Conservation (phyloP, 768 basidiomycete genomes). For the Grammothele lineata region DNA sequence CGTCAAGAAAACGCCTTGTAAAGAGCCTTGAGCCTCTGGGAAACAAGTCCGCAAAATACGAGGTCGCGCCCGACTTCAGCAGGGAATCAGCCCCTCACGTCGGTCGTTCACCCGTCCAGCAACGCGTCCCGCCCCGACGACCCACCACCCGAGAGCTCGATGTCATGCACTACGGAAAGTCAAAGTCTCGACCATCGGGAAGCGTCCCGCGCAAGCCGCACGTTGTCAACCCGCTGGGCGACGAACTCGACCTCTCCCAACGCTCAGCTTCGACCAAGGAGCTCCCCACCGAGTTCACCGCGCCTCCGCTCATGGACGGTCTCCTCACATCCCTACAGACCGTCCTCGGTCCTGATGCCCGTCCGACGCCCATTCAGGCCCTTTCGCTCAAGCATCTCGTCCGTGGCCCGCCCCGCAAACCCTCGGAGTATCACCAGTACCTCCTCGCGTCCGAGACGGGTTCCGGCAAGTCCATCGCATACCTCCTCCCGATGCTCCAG, state of each 20-base stretch:
- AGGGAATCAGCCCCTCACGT: constrained; percentile 19
- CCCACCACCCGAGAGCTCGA: neutral
- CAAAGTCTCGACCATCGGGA: neutral
- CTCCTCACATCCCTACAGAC: constrained; percentile 55
- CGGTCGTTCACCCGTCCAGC: neutral
- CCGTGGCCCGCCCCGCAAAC: constrained; percentile 22
- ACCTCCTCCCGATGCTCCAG: constrained; percentile 81
- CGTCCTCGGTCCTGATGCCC: constrained; percentile 49
- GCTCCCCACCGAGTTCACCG: constrained; percentile 46
- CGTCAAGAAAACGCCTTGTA: constrained; percentile 22
- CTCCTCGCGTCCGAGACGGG: constrained; percentile 88
- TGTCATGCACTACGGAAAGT: neutral
- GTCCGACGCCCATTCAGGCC: constrained; percentile 77
- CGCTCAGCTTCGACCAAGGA: constrained; percentile 18
- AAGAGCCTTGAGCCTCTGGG: constrained; percentile 13
- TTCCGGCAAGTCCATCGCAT: constrained; percentile 89
- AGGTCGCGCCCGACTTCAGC: too few relatives aligned
- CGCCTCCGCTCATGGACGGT: constrained; percentile 67
- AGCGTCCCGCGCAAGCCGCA: constrained; percentile 3
- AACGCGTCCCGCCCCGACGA: neutral
- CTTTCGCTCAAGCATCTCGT: constrained; percentile 67
- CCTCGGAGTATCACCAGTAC: constrained; percentile 41
- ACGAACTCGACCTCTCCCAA: constrained; percentile 35
- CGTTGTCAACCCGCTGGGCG: constrained; percentile 25
- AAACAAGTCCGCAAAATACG: too few relatives aligned